Percentiles rank a stretch among this genome's conserved stretches.
Evolutionary conservation across 2,329 filamentous ascomycete genomes (phyloP).

Genomic region (Aspergillus pseudotamarii): DNA sequence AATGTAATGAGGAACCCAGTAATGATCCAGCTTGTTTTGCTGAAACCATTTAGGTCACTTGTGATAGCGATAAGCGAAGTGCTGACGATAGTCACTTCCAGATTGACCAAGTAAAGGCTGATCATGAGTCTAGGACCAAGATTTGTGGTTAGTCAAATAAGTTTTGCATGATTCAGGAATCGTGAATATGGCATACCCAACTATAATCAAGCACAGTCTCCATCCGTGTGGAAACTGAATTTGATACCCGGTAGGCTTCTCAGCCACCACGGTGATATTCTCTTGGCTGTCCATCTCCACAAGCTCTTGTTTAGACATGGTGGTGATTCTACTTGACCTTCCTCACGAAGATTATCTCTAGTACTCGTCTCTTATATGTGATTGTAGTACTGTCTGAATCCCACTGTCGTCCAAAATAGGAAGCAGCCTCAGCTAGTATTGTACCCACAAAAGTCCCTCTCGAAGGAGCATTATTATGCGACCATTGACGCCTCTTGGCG

Average conservation of each 20-base stretch:
- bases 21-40: slow-evolving; percentile 38
- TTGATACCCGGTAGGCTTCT: background rate
- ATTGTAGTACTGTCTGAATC: too few relatives aligned
- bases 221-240: slow-evolving; percentile 2
- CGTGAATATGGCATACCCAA: background rate
- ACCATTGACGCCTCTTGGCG: background rate
- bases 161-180: background rate
- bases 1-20: slow-evolving; percentile 40
- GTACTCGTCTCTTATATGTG: background rate
- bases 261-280: background rate
- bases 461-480: background rate
- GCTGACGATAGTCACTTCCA: slow-evolving; percentile 41
- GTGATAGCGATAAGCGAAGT: slow-evolving; percentile 39
- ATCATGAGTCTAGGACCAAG: slow-evolving; percentile 25
- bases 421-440: background rate
- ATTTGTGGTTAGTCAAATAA: background rate
- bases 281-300: background rate
- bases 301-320: background rate
- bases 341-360: background rate
- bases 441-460: background rate
- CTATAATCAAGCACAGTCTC: background rate
- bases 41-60: slow-evolving; percentile 35
- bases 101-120: slow-evolving; percentile 34
- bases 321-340: background rate
- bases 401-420: background rate